Base-by-base conservation (phyloP, 139 green algal genomes). In the Chlamydomonas urium region DNA sequence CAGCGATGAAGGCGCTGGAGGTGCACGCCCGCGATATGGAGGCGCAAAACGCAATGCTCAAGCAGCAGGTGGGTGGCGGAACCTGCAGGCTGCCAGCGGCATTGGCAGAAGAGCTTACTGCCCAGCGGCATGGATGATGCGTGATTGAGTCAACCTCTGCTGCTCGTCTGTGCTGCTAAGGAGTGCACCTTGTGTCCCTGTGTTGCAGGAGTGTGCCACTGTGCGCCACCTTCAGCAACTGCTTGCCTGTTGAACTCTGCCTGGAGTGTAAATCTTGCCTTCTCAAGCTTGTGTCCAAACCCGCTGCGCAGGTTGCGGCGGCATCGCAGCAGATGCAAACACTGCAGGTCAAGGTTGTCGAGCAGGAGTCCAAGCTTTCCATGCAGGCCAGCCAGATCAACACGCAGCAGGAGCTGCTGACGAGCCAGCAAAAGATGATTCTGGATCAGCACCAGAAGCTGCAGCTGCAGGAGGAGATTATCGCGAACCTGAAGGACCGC, bases 371-470 rank as follows among this genome's bases (percentile, higher is more conserved):
- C 2, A 47, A 23, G 36, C 28, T 75, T 2, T 28, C 53, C 2
- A 47, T 19, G 10, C 42, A 35, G 5, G 31, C n/a, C 28, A 4
- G 6, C 26, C 17, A 75, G 56, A 29, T 34, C 10, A 17, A 63
- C 38, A n/a, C 50, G 59, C 57, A 67, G 33, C 35, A 37, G 26
- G 23, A 10, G 58, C 45, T 74, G 61, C 42, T 71, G 21, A 38
- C 60, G 45, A 57, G 19, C 23, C 72, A 79, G 42, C 35, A 66
- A 24, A 60, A 33, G 28, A 47, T 79, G 50, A 83, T 79, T 29
- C 37, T 83, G 60, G 77, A 79, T 24, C 77, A 83, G 77, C 61
- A 75, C 38, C 37, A 42, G n/a, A 75, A 65, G 63, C 61, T 83
- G 53, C 29, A 37, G 31, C 50, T 79, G 50, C 77, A 83, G 77